A percentile compares a stretch with the other conserved stretches of the same genome.
Evolutionary conservation across 2,329 filamentous ascomycete species (phyloP).

Genomic region (Xylogone sp.): DNA sequence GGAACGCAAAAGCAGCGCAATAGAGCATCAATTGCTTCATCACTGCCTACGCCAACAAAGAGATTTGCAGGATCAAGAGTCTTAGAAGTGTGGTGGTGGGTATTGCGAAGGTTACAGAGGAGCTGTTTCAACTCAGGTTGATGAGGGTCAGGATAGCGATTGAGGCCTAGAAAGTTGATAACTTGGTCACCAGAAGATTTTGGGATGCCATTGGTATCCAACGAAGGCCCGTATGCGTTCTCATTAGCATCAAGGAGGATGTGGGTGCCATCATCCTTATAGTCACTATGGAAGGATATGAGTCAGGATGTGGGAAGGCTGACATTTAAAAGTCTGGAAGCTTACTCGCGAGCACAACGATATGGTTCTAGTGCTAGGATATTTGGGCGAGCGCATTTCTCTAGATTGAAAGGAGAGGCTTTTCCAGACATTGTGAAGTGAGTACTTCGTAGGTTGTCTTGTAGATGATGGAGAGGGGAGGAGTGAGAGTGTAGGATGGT

Average conservation of each 20-base stretch:
- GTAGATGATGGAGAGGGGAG: slow-evolving; percentile 1
- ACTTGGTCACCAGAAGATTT: slow-evolving; percentile 30
- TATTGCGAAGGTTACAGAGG: slow-evolving; percentile 84
- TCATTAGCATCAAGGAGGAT: slow-evolving; percentile 97
- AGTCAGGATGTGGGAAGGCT: slow-evolving; percentile 19
- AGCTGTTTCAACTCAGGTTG: slow-evolving; percentile 81
- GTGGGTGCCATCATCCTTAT: slow-evolving; percentile 97
- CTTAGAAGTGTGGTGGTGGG: slow-evolving; percentile 72
- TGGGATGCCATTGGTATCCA: slow-evolving; percentile 47
- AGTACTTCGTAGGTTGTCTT: background rate
- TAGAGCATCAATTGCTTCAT: slow-evolving; percentile 94
- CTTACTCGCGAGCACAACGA: slow-evolving; percentile 77
- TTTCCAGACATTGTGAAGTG: slow-evolving; percentile 23
- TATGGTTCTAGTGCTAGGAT: slow-evolving; percentile 75
- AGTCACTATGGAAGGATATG: slow-evolving; percentile 63
- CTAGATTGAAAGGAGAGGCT: slow-evolving; percentile 63
- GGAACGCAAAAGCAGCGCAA: slow-evolving; percentile 91
- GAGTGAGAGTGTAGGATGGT: too few species aligned
- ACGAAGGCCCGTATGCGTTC: slow-evolving; percentile 87
- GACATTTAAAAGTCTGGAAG: slow-evolving; percentile 16
- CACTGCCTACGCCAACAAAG: slow-evolving; percentile 92
- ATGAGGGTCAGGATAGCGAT: slow-evolving; percentile 96
- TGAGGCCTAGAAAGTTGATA: slow-evolving; percentile 75
- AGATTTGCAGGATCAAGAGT: slow-evolving; percentile 75
- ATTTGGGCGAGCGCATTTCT: slow-evolving; percentile 72